Percentiles rank a stretch among this genome's conserved stretches.
Evolutionary conservation across 1,139 yeast species (phyloP).

Genomic region (Scheffersomyces insectosa): DNA sequence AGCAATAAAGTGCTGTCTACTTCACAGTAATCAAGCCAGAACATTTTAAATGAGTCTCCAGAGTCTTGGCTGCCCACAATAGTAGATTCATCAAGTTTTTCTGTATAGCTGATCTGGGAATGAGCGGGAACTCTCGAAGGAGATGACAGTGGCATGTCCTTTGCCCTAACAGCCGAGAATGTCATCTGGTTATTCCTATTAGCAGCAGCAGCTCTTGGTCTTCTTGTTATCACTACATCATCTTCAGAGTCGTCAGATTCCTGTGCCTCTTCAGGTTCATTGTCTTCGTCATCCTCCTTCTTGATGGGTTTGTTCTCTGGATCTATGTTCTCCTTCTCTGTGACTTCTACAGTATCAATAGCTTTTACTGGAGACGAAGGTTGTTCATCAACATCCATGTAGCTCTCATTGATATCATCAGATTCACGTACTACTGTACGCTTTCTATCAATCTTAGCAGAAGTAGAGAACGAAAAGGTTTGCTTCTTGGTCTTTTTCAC

Average conservation of each 20-base stretch:
- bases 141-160: constrained; percentile 24
- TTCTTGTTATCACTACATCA: constrained; percentile 47
- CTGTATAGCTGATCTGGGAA: constrained; percentile 28
- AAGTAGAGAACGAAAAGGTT: constrained; percentile 1
- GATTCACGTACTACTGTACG: not conserved
- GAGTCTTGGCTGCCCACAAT: constrained; percentile 42
- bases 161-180: constrained; percentile 24
- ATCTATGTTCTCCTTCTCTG: not conserved
- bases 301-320: constrained; percentile 2
- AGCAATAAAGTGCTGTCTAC: constrained; percentile 66
- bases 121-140: constrained; percentile 20
- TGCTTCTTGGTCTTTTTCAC: constrained; percentile 6
- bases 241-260: constrained; percentile 49
- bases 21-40: constrained; percentile 89
- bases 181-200: constrained; percentile 11
- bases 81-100: constrained; percentile 47
- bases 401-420: constrained; percentile 9
- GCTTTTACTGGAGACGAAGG: constrained; percentile 37
- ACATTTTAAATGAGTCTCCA: constrained; percentile 61
- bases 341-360: not conserved
- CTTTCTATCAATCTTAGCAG: constrained; percentile 1
- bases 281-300: constrained; percentile 15
- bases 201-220: constrained; percentile 35
- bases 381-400: constrained; percentile 22
- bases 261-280: constrained; percentile 9